These are phyloP conservation scores for Pythium aristosporum DNA, from an alignment of 352 stramenopile species.

Conservation along the genomic window DNA sequence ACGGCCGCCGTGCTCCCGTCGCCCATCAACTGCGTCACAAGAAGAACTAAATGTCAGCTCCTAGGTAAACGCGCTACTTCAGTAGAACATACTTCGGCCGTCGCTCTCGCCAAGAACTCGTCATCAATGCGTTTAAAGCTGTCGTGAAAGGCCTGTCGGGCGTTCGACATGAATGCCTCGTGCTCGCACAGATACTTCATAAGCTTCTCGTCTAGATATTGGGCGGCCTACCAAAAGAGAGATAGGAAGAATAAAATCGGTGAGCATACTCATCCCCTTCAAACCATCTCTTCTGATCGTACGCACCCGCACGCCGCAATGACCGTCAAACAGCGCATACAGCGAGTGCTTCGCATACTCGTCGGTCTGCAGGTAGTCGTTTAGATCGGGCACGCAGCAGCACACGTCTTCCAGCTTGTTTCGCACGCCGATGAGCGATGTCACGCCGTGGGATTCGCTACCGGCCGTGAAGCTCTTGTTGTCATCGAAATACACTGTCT, in stretches of 20 bases:
- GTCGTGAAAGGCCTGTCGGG: constrained; percentile 63
- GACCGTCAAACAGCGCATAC: constrained; percentile 85
- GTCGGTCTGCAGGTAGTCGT: constrained; percentile 39
- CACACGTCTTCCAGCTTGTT: constrained; percentile 82
- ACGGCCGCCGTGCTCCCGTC: constrained; percentile 79
- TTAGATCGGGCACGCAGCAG: constrained; percentile 77
- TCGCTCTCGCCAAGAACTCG: constrained; percentile 71
- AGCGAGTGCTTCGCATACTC: constrained; percentile 61
- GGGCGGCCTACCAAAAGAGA: constrained; percentile 47
- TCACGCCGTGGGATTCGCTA: constrained; percentile 72
- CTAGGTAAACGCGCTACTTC: neutral
- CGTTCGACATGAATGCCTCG: constrained; percentile 60
- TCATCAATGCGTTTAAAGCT: constrained; percentile 75
- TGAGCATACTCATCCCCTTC: neutral
- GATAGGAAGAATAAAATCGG: neutral
- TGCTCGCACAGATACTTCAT: constrained; percentile 70
- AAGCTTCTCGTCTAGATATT: constrained; percentile 72
- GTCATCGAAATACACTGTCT: constrained; percentile 62
- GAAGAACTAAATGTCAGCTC: neutral
- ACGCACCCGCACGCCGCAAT: constrained; percentile 68
- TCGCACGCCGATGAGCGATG: constrained; percentile 75
- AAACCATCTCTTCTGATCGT: too few relatives aligned
- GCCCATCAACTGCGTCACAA: constrained; percentile 39
- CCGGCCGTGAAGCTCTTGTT: constrained; percentile 67
- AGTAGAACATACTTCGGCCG: constrained; percentile 41